Base-by-base conservation (phyloP, 106 monocot genomes). In the Dioscorea dumetorum region DNA sequence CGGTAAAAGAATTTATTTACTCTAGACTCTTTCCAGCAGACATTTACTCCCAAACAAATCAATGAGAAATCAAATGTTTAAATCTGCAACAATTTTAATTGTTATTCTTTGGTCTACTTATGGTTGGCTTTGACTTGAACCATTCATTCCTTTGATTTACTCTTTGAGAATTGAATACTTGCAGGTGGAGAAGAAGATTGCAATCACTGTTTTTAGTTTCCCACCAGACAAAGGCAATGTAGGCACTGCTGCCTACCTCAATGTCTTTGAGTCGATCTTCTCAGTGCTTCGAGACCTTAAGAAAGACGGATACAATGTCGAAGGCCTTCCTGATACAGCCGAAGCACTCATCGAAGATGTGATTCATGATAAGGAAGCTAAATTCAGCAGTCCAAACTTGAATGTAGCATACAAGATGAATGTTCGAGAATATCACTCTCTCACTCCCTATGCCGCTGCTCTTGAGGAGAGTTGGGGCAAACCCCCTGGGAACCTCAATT, bases 171-270 rank as follows among this genome's bases (percentile, higher is more conserved):
- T 41, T 41, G 41, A 41, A 41, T 41, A 41, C 41, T 41, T 24
- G 51, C 73, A 89, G 89, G 82, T 62, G 64, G 81, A 81, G 58
- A 91, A 91, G 90, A 86, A 73, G 67, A 22, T 91, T 67, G 90
- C 90, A 0, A 91, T 91, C 67, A 91, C 90, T 5, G 90, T 91
- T 1, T 91, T 91, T 76, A 91, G 90, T 71, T 91, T 91, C 74
- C 90, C 90, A 18, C 90, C 90, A 1, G 90, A 91, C 86, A 91
- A 91, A 49, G 90, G 90, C 78, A 91, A 91, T 62, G 87, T 91
- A 8, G 91, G 87, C 6, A 91, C 87, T 2, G 87, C 91, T 4
- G 91, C 91, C 4, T 91, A 87, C 72, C 82, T 87, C 73, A 91
- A 87, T 33, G 87, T 87, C 22, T 90, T 90, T 72, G 56, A 67